Evolutionary conservation across 1,284 basidiomycete species (phyloP), one percentile per base, ranked within the genome.

Genomic region (Moesziomyces parantarcticus): DNA sequence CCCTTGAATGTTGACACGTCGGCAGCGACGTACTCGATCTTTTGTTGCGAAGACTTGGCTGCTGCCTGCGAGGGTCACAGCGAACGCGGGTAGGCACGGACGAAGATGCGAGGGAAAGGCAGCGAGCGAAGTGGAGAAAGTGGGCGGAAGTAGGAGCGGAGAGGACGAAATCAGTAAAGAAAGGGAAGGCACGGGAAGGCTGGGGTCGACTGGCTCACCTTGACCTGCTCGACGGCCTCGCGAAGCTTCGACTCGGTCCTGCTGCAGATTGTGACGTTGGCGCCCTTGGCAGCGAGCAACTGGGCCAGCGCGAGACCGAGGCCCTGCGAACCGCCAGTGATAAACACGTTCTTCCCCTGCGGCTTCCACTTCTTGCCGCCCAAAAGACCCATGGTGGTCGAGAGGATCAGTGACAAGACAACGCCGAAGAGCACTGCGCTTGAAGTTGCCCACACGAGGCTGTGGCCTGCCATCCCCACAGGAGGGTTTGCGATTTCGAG

Each of bases 241-340:
- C 88, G 84, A 26, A 93, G 86, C 66, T 89, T 90, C 45, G 85
- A 84, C 68, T 89, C 86, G 73, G 90, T 88, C 25, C 92, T 87
- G 43, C 92, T 92, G 34, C 93, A 90, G 64, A 95, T 91, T 2
- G 91, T 91, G 4, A 95, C 90, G 80, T 92, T 86, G 1, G 92
- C 92, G 1, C 93, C 93, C 54, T 87, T 86, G 69, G 87, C 84
- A n/a, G 89, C 88, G 13, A 94, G 87, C 41, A 90, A 86, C 41
- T 88, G 86, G 0, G 92, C 91, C 0, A 94, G 85, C 0, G 89
- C 87, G 14, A 92, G 87, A 9, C 93, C 93, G 2, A 93, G 87
- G 1, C 93, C 93, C 22, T 89, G 87, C 10, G 90, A 92, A 1
- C 92, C 93, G 23, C 93, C 93, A 16, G 92, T 92, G 53, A 94